Percentiles rank a stretch among this genome's conserved stretches.
These are phyloP conservation scores for Solanum dulcamara DNA, from an alignment of 257 asterid genomes.

Conservation along the genomic window DNA sequence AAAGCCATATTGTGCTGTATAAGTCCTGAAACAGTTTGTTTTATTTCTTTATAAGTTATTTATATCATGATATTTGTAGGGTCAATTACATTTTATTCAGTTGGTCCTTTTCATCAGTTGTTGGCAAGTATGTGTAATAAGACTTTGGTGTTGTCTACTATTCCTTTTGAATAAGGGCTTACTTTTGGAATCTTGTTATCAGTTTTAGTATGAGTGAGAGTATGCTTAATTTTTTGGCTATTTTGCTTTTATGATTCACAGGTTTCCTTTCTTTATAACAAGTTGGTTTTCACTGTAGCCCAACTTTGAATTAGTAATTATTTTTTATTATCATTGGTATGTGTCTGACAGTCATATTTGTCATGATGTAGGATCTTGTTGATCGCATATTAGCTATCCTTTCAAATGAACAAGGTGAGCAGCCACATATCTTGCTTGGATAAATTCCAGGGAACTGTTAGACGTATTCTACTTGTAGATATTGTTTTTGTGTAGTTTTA, in stretches of 20 bases:
- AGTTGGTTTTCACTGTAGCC: neutral
- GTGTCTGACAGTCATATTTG: neutral
- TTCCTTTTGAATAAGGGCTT: neutral
- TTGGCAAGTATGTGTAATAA: neutral
- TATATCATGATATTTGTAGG: neutral
- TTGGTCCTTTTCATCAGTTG: neutral
- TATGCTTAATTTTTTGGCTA: neutral
- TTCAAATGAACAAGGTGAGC: slow-evolving; percentile 71
- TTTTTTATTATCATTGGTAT: neutral
- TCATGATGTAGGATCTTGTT: slow-evolving; percentile 66
- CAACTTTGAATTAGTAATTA: neutral
- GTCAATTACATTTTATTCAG: neutral
- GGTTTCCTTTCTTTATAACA: neutral
- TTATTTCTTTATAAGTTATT: neutral
- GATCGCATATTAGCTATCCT: slow-evolving; percentile 72
- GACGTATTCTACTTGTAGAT: neutral
- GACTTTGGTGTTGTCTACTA: neutral
- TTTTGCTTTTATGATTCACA: neutral
- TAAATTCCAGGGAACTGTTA: neutral
- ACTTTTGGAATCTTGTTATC: neutral
- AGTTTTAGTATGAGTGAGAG: neutral
- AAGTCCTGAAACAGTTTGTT: neutral
- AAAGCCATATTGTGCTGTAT: neutral
- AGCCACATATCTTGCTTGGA: neutral
- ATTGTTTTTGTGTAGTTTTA: neutral